Conservation (phyloP, 306 rosid species). For the Prunus salicina region DNA sequence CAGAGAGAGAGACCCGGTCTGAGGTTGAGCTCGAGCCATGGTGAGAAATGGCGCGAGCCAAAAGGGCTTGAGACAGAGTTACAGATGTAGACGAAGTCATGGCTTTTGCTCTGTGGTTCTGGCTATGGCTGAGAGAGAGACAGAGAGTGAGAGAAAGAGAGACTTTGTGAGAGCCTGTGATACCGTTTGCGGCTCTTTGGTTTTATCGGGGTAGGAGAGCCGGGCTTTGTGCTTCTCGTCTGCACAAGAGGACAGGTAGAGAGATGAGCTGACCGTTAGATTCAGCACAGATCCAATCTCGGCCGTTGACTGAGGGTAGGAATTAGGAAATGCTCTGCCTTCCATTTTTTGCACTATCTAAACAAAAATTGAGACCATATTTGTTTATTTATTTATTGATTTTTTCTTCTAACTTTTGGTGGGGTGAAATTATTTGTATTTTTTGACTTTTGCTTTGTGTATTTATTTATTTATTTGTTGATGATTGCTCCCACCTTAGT, state of each 20-base stretch:
- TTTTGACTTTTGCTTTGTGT: not conserved
- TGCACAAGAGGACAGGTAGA: constrained; percentile 34
- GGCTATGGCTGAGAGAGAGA: constrained; percentile 3
- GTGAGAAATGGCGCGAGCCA: constrained; percentile 62
- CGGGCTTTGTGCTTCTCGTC: constrained; percentile 37
- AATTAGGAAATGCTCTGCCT: constrained; percentile 42
- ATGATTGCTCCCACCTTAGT: not conserved
- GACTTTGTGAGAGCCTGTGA: not conserved
- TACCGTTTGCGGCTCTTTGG: not conserved
- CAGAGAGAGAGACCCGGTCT: constrained; percentile 54
- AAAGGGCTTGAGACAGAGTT: constrained; percentile 67
- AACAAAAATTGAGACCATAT: not conserved
- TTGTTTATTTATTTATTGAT: not conserved
- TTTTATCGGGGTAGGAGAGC: constrained; percentile 23
- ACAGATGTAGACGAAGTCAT: constrained; percentile 86
- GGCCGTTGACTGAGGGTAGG: constrained; percentile 45
- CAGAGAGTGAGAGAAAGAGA: not conserved
- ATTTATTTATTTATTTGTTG: not conserved
- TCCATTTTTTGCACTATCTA: constrained; percentile 15
- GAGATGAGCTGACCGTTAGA: constrained; percentile 41
- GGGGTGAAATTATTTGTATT: not conserved
- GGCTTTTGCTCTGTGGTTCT: not conserved
- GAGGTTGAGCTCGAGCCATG: constrained; percentile 44
- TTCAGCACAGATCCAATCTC: constrained; percentile 19
- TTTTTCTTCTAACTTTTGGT: not conserved